Base-by-base conservation (phyloP, 2,329 filamentous ascomycete species). In the Fonsecaea erecta region DNA sequence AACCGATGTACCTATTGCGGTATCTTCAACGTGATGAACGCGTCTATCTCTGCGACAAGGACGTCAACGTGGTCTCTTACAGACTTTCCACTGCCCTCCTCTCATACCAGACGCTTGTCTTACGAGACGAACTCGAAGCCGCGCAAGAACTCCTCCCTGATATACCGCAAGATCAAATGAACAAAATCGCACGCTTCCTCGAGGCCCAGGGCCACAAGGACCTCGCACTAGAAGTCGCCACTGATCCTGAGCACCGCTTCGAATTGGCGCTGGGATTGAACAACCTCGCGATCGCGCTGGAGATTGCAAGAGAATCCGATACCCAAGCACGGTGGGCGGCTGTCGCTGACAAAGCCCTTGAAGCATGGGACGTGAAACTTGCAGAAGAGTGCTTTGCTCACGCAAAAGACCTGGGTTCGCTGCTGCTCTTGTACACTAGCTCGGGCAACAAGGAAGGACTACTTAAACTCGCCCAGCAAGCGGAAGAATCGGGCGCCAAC, bases 291-390 rank as follows among this genome's bases (percentile, higher is more conserved):
- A 91, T 94, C 74, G 94, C 94, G 0, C 85, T 97, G 2, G 88
- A 93, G 66, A 87, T 98, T 57, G 94, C 95, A 6, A 86, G 88
- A 46, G 84, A 90, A 76, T 90, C 92, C 11, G 90, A 97, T 69
- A 91, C 88, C 1, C 95, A 98, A 77, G 94, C 98, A 80, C 97
- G 97, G 80, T 99, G 95, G 95, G 98, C 98, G 85, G 93, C 88
- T 2, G 92, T 99, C 3, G 95, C 95, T 66, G 95, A 99, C 73
- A 91, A 93, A 1, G 95, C 95, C 1, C 85, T 99, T 46, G 81
- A 88, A 9, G 89, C 83, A 1, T 99, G 94, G 95, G 89, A 99
- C 73, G 85, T 99, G 35, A 83, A 86, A 4, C 86, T 98, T 1
- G 95, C 95, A 0, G 90, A 95, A 55, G 92, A 98, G 78, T 98